A percentile compares a stretch with the other conserved stretches of the same genome.
These are phyloP conservation scores for Capsella bursapastoris DNA, from an alignment of 345 rosid genomes.

Conservation along the genomic window DNA sequence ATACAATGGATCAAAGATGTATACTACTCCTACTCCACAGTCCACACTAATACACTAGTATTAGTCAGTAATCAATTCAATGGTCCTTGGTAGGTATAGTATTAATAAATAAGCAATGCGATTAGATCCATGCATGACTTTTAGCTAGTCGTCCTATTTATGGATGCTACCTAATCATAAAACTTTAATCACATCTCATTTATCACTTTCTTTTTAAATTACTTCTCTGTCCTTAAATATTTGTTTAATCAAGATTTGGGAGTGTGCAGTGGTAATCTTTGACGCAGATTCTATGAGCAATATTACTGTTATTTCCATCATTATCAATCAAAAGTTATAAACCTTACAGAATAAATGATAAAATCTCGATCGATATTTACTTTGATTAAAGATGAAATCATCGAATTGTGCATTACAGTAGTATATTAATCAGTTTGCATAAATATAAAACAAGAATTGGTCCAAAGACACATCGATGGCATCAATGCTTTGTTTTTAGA, in stretches of 20 bases:
- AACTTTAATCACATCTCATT: background rate
- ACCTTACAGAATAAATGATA: no score
- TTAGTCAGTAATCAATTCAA: slow-evolving; percentile 19
- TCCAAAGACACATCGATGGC: slow-evolving; percentile 26
- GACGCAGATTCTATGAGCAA: background rate
- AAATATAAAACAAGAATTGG: background rate
- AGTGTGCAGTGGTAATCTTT: background rate
- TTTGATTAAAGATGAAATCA: background rate
- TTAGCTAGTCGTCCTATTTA: slow-evolving; percentile 25
- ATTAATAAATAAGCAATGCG: slow-evolving; percentile 15
- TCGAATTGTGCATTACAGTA: background rate
- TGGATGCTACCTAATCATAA: slow-evolving; percentile 24
- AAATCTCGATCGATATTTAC: background rate
- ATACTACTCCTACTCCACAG: background rate
- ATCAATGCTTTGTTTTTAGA: slow-evolving; percentile 28
- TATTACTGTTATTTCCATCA: no score
- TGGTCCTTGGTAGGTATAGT: slow-evolving; percentile 19
- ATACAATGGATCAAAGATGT: background rate
- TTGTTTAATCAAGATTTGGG: no score
- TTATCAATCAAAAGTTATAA: no score
- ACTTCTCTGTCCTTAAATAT: background rate
- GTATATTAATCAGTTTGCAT: background rate
- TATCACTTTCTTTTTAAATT: background rate
- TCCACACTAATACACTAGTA: background rate
- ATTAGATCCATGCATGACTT: slow-evolving; percentile 31